Base-by-base conservation (phyloP, 169 alveolate genomes). In the Plasmodium billcollinsi region DNA sequence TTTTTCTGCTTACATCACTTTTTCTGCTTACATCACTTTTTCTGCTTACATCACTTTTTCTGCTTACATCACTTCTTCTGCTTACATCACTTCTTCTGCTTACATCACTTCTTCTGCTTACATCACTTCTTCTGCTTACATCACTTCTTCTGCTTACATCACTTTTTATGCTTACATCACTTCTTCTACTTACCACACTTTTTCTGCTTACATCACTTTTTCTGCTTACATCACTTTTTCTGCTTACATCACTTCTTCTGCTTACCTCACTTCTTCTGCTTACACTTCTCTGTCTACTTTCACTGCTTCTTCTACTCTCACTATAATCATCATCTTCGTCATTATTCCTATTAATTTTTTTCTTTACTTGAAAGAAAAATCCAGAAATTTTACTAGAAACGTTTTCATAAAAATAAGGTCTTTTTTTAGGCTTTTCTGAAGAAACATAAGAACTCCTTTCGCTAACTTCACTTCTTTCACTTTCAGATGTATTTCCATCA, bases 381-480 rank as follows among this genome's bases (percentile, higher is more conserved):
- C 54, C 62, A 4, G 73, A 39, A 49, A 74, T 15, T 59, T 59
- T 74, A 49, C 50, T 74, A 2, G 88, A 61, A 11, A 74, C 72
- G 62, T 74, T 61, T 59, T 74, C 88, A 18, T 74, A 74, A 74
- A 74, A 56, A 20, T 59, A 0, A 14, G n/a, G 47, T 49, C 70
- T 63, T 74, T 33, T 63, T 75, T 75, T 75, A 6, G 45, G 15
- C 21, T 11, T 43, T 62, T 33, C 21, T 70, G n/a, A 29, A 24
- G 54, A 12, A 5, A 39, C 47, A 39, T 39, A 39, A 39, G 47
- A 39, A 39, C 47, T 39, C 47, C 5, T 8, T 62, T 33, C 2
- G 7, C 26, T 21, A 20, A 33, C 15, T 62, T 33, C 8, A 18
- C 24, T 14, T 14, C 63, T 39, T 39, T 54, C 63, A 54, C 20